Evolutionary conservation across 768 basidiomycete genomes (phyloP).

Genomic region (Tephrocybe sp.): DNA sequence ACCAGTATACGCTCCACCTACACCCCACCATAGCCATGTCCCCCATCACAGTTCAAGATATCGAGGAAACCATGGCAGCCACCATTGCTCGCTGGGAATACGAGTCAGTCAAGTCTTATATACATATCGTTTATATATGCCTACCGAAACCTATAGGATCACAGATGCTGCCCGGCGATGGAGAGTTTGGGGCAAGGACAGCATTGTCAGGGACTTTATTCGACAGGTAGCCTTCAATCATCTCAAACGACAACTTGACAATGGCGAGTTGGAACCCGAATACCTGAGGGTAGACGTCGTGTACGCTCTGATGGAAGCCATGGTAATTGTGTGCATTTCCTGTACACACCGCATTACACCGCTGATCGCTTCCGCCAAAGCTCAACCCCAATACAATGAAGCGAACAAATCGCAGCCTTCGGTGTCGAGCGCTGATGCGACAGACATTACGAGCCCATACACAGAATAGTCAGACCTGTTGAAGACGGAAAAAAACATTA

Average conservation of each 20-base stretch:
- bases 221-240: constrained; percentile 18
- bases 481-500: no score
- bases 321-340: constrained; percentile 4
- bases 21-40: constrained; percentile 8
- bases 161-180: constrained; percentile 17
- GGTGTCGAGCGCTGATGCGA: constrained; percentile 18
- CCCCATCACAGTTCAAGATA: constrained; percentile 14
- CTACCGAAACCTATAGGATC: constrained; percentile 7
- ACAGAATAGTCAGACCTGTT: constrained; percentile 1
- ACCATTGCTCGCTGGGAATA: constrained; percentile 15
- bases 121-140: background rate
- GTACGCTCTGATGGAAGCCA: constrained; percentile 16
- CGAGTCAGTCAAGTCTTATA: constrained; percentile 8
- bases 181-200: constrained; percentile 13
- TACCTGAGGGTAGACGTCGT: constrained; percentile 14
- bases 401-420: constrained; percentile 17
- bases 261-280: constrained; percentile 11
- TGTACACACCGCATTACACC: background rate
- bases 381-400: constrained; percentile 17
- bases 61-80: constrained; percentile 11
- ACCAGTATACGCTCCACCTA: background rate
- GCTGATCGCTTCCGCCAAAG: background rate
- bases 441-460: constrained; percentile 10
- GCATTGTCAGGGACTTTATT: constrained; percentile 16
- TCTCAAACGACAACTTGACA: constrained; percentile 14